A percentile compares a stretch with the other conserved stretches of the same genome.
These are phyloP conservation scores for Suillus brevipes DNA, from an alignment of 768 basidiomycete genomes.

Conservation along the genomic window DNA sequence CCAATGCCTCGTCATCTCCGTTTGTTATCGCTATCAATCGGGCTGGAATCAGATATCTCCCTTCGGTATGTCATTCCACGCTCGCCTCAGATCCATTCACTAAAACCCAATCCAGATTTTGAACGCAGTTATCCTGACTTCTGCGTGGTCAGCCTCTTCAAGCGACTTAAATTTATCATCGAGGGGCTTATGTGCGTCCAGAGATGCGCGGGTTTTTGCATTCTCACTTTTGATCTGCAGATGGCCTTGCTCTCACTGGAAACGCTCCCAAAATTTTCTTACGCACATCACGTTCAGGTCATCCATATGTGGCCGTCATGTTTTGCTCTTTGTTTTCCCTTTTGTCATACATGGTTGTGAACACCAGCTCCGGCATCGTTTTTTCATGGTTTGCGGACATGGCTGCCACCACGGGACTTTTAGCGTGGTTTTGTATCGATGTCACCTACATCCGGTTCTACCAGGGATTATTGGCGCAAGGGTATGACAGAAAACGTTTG, in stretches of 20 bases:
- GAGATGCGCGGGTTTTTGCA: background rate
- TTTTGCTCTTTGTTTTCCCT: background rate
- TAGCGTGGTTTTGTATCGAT: background rate
- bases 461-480: background rate
- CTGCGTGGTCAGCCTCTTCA: background rate
- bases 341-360: background rate
- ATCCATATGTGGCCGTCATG: background rate
- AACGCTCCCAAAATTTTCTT: background rate
- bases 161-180: background rate
- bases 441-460: background rate
- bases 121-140: background rate
- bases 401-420: background rate
- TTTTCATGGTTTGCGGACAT: background rate
- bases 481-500: background rate
- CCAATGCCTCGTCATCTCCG: background rate
- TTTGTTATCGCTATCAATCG: background rate
- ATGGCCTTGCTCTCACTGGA: background rate
- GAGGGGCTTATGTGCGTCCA: background rate
- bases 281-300: background rate
- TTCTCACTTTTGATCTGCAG: background rate
- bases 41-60: background rate
- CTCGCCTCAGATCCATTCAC: background rate
- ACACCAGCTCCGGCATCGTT: background rate
- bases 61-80: background rate
- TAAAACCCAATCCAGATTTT: background rate